Conservation (phyloP, 495 filamentous ascomycete genomes). For the Aspergillus egyptiacus region DNA sequence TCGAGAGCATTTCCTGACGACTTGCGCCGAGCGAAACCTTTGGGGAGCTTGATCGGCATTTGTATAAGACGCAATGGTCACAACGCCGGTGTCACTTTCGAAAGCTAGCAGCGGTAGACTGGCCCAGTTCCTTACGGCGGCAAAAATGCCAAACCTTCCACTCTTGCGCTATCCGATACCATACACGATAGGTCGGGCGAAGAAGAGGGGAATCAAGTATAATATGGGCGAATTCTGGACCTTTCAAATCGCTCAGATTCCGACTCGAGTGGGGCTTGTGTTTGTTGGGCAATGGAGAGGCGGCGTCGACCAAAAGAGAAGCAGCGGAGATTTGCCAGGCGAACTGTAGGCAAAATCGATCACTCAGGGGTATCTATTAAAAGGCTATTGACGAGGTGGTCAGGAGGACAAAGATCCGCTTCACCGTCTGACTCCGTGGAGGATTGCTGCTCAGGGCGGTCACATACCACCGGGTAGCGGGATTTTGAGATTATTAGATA, state of each 20-base stretch:
- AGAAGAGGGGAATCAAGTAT: slow-evolving; percentile 6
- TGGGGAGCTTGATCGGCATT: slow-evolving; percentile 69
- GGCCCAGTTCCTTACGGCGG: slow-evolving; percentile 8
- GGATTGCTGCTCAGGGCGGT: slow-evolving; percentile 10
- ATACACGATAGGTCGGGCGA: slow-evolving; percentile 11
- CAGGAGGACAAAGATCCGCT: slow-evolving; percentile 16
- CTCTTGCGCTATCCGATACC: slow-evolving; percentile 13
- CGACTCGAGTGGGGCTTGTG: slow-evolving; percentile 15
- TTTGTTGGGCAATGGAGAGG: slow-evolving; percentile 12
- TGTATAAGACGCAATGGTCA: slow-evolving; percentile 13
- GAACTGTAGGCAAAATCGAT: slow-evolving; percentile 8
- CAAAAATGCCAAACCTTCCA: slow-evolving; percentile 7
- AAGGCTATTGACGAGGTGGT: slow-evolving; percentile 15
- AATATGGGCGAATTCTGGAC: slow-evolving; percentile 14
- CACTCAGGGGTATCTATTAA: slow-evolving; percentile 13
- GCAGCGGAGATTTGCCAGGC: not conserved
- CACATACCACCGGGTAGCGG: slow-evolving; percentile 9
- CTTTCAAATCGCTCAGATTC: slow-evolving; percentile 12
- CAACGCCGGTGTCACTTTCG: slow-evolving; percentile 13
- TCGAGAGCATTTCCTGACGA: slow-evolving; percentile 61
- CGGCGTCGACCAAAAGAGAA: slow-evolving; percentile 4
- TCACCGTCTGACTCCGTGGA: slow-evolving; percentile 12
- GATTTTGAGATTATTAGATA: slow-evolving; percentile 15
- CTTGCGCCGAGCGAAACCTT: slow-evolving; percentile 59
- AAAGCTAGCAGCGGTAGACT: slow-evolving; percentile 10